phyloP scores from a whole-genome alignment of 2,329 filamentous ascomycete species.

The Clarireedia sp. region DNA sequence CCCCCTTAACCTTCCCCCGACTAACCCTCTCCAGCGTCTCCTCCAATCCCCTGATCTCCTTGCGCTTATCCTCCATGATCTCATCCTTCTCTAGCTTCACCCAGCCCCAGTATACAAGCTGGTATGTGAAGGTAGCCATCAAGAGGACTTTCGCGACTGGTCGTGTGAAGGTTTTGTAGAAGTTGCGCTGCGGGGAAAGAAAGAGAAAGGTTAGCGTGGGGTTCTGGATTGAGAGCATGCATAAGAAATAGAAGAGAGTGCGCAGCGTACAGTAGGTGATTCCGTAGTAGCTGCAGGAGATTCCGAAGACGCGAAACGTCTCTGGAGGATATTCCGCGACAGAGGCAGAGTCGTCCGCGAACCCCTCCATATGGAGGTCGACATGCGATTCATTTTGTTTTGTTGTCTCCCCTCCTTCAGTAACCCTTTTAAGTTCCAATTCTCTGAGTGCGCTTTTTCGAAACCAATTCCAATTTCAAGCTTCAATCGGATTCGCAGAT shows the following conservation, averaged over 20 bases:
- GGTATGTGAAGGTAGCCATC: constrained; percentile 70
- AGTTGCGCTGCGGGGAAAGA: constrained; percentile 42
- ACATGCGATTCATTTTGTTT: background rate
- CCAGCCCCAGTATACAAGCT: constrained; percentile 70
- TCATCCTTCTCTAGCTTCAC: constrained; percentile 66
- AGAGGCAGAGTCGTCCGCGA: background rate
- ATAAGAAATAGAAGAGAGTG: background rate
- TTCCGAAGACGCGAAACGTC: constrained; percentile 1
- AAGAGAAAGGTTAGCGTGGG: background rate
- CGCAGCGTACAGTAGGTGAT: constrained; percentile 3
- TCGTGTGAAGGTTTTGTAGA: constrained; percentile 68
- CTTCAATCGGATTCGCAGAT: too few relatives aligned
- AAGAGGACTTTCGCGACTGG: constrained; percentile 68
- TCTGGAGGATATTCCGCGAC: background rate
- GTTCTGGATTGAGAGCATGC: background rate
- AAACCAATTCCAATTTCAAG: too few relatives aligned
- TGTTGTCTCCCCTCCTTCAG: background rate
- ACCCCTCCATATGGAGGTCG: background rate
- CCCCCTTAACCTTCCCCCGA: constrained; percentile 3
- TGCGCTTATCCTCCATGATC: constrained; percentile 45
- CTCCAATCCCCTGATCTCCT: constrained; percentile 7
- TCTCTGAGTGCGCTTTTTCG: background rate
- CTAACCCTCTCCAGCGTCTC: constrained; percentile 3
- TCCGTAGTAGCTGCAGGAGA: background rate
- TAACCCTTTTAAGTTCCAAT: background rate